A percentile compares a stretch with the other conserved stretches of the same genome.
phyloP scores from a whole-genome alignment of 192 early-diverging fungal genomes.

The Backusella liffmaniae region DNA sequence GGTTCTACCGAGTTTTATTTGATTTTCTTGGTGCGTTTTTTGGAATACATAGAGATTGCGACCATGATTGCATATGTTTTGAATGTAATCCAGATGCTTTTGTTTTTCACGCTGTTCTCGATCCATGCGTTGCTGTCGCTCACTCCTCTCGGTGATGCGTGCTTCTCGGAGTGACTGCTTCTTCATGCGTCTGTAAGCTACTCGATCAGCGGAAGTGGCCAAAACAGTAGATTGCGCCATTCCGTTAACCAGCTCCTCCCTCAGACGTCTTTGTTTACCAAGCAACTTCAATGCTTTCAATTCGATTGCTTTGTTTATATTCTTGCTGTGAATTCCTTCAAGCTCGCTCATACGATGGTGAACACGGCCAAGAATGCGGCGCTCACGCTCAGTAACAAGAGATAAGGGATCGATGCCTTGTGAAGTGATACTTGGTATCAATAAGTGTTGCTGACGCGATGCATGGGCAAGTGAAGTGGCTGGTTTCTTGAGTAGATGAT shows the following conservation, averaged over 20 bases:
- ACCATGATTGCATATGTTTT: constrained; percentile 74
- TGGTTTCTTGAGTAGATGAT: constrained; percentile 61
- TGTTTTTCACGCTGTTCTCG: constrained; percentile 85
- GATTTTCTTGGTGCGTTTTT: constrained; percentile 61
- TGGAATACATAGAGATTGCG: constrained; percentile 69
- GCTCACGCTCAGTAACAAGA: constrained; percentile 76
- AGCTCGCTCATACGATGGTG: constrained; percentile 79
- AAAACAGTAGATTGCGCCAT: constrained; percentile 73
- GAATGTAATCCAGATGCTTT: constrained; percentile 80
- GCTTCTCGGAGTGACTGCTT: constrained; percentile 83
- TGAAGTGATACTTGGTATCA: constrained; percentile 72
- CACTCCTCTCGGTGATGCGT: constrained; percentile 82
- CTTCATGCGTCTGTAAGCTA: constrained; percentile 77
- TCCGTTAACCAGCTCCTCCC: constrained; percentile 72
- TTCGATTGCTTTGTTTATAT: constrained; percentile 79
- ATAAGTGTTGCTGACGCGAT: constrained; percentile 63
- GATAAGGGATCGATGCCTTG: constrained; percentile 74
- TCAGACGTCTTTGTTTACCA: constrained; percentile 74
- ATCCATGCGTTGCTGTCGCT: constrained; percentile 84
- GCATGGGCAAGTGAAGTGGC: constrained; percentile 47
- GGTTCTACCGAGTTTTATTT: constrained; percentile 74
- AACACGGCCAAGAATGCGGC: constrained; percentile 62
- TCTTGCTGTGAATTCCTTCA: constrained; percentile 36
- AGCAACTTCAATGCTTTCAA: constrained; percentile 81
- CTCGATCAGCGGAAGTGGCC: constrained; percentile 76